Conservation (phyloP, 2,329 filamentous ascomycete genomes). For the Neofusicoccum cordaticola region DNA sequence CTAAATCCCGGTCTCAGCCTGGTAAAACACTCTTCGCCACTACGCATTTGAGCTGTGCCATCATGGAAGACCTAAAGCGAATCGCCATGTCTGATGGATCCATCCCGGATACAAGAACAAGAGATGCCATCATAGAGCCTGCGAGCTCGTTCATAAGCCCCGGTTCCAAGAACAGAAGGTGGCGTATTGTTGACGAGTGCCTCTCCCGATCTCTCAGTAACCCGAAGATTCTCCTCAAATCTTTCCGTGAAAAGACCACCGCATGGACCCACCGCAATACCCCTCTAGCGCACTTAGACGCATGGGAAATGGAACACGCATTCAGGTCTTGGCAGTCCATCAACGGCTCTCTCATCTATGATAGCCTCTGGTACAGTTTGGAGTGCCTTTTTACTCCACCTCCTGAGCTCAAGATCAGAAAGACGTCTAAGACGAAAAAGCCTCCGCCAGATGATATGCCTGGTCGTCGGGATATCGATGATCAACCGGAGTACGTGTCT, state of each 20-base stretch:
- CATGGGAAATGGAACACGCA: conserved; percentile 27
- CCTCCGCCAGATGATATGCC: not conserved
- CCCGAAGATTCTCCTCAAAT: not conserved
- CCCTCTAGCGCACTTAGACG: conserved; percentile 24
- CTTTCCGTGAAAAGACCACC: conserved; percentile 4
- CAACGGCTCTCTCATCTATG: conserved; percentile 36
- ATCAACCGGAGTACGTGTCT: not conserved
- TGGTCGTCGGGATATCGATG: not conserved
- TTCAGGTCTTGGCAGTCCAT: conserved; percentile 34
- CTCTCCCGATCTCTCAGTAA: conserved; percentile 9
- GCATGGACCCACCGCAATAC: not conserved
- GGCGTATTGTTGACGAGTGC: conserved; percentile 11
- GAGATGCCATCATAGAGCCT: conserved; percentile 3
- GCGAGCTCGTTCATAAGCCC: not conserved
- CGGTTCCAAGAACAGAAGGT: not conserved
- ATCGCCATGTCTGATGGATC: conserved; percentile 18
- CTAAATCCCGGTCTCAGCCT: not conserved
- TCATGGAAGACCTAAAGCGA: conserved; percentile 30
- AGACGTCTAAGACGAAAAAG: not conserved
- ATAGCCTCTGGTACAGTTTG: conserved; percentile 33
- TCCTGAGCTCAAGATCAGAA: conserved; percentile 27
- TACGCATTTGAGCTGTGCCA: conserved; percentile 27
- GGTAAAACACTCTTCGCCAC: conserved; percentile 17
- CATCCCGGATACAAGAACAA: conserved; percentile 2
- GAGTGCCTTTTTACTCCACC: conserved; percentile 35